Evolutionary conservation across 2,329 filamentous ascomycete species (phyloP), one percentile per base, ranked within the genome.

Genomic region (Trichoderma koningiopsis): DNA sequence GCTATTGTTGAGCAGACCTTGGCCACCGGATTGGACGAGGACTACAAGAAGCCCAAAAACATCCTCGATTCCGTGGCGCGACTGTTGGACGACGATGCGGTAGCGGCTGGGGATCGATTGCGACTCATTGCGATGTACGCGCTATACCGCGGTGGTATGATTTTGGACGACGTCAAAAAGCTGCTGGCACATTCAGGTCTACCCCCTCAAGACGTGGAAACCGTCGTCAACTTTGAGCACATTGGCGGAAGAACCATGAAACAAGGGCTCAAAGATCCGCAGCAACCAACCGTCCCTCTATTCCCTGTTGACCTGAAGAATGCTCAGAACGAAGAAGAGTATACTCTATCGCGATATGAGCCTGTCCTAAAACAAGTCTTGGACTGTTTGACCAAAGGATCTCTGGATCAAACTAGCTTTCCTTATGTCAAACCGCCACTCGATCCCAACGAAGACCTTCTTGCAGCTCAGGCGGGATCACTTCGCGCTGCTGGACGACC

Each of bases 1-100:
- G 94, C 94, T 14, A 91, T 92, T 0, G 87, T 94, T 6, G 96
- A 99, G 80, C 96, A 98, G 84, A 93, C 89, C 33, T 85, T 99
- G 72, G 92, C 94, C 11, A 98, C 96, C 0, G 96, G 96, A 0
- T 83, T 97, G 5, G 96, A 98, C 74, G 95, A 98, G 80, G 94
- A 97, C 76, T 92, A 91, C 76, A 91, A 91, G 75, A 97, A 96
- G 78, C 92, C 95, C 11, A 97, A 96, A 81, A 93, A 96, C 75
- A 82, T 97, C 60, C 89, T 94, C 33, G 93, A 96, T 73, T 90
- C 96, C 72, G 85, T 98, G 19, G 91, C 96, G 35, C 89, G 92
- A 24, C 85, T 97, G n/a, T 81, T 99, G 13, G 96, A 98, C 77
- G 93, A 97, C 75, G 91, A 93, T 16, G 87, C 87, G 31, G 87